Percentiles rank a stretch among this genome's conserved stretches.
Evolutionary conservation across 2,329 filamentous ascomycete species (phyloP).

Genomic region (Cladosporium sphaerospermum): DNA sequence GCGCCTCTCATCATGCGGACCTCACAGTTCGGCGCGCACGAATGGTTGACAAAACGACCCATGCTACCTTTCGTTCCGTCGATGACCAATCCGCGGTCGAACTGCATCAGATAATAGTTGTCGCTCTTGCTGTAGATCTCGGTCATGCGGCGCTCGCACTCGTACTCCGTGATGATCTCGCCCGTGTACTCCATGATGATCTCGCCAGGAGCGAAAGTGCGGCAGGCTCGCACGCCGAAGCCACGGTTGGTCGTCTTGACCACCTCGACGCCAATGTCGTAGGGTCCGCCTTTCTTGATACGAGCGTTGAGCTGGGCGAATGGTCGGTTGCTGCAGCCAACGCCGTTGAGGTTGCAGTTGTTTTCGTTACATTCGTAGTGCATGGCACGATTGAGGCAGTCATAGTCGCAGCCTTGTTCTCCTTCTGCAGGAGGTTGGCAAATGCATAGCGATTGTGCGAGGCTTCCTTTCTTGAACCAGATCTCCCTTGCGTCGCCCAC

Average conservation of each 20-base stretch:
- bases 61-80: slow-evolving; percentile 94
- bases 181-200: slow-evolving; percentile 99
- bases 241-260: slow-evolving; percentile 84
- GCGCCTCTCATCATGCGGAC: slow-evolving; percentile 70
- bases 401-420: slow-evolving; percentile 72
- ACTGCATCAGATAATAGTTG: slow-evolving; percentile 98
- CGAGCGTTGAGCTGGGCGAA: slow-evolving; percentile 75
- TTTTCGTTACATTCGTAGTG: slow-evolving; percentile 89
- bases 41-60: slow-evolving; percentile 96
- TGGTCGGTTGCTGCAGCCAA: slow-evolving; percentile 74
- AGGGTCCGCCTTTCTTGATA: slow-evolving; percentile 69
- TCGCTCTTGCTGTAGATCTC: slow-evolving; percentile 90
- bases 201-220: slow-evolving; percentile 79
- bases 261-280: slow-evolving; percentile 89
- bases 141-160: slow-evolving; percentile 90
- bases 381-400: slow-evolving; percentile 94
- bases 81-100: slow-evolving; percentile 97
- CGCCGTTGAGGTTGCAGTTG: slow-evolving; percentile 76
- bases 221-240: slow-evolving; percentile 84
- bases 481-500: slow-evolving; percentile 37
- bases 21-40: slow-evolving; percentile 88
- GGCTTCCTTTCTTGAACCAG: slow-evolving; percentile 25
- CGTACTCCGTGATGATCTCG: slow-evolving; percentile 91
- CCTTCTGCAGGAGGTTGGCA: slow-evolving; percentile 50
- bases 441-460: slow-evolving; percentile 51